Evolutionary conservation across 164 flowering plant species (phyloP), one percentile per base, ranked within the genome.

Genomic region (Nymphaea colorata): DNA sequence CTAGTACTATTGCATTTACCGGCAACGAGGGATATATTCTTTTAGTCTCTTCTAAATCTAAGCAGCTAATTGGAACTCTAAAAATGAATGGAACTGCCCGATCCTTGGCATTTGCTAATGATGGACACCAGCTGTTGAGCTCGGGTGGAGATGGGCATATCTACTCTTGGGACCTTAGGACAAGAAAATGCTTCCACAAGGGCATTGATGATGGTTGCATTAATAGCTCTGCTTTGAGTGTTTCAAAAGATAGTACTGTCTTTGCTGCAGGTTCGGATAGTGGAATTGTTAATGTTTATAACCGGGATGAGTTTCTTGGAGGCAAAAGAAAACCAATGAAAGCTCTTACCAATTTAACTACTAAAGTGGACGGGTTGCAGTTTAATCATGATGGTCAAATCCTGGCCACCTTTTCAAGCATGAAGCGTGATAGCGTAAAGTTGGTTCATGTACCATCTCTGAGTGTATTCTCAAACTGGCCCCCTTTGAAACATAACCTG

Each of bases 21-120:
- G 98, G 98, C 59, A 86, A 86, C 73, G 94, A 88, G 76, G 98
- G 97, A 64, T 87, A 87, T 69, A 89, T 93, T 71, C 75, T 93
- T 66, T 64, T 93, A 75, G 96, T 93, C 51, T 93, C 98, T 11
- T 66, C 94, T 62, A 86, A 79, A 74, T 89, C 98, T 17, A 89
- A 87, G 76, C 86, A 86, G 73, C 80, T 91, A 17, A 84, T 93
- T n/a, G 97, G 96, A 65, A 93, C 98, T n/a, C 71, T 91, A 18
- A 93, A 93, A 80, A 93, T 93, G 98, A 93, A 93, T 72, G 98
- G 98, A 7, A 85, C 89, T 14, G 88, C 76, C 42, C 87, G 93
- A 2, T 82, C 96, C 43, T 65, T 93, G 66, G 92, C 96, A 42
- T 93, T 93, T 76, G 72, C 92, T 15, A 75, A 82, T 59, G 85